Base-by-base conservation (phyloP, 2,329 filamentous ascomycete species). In the Beauveria asiatica region DNA sequence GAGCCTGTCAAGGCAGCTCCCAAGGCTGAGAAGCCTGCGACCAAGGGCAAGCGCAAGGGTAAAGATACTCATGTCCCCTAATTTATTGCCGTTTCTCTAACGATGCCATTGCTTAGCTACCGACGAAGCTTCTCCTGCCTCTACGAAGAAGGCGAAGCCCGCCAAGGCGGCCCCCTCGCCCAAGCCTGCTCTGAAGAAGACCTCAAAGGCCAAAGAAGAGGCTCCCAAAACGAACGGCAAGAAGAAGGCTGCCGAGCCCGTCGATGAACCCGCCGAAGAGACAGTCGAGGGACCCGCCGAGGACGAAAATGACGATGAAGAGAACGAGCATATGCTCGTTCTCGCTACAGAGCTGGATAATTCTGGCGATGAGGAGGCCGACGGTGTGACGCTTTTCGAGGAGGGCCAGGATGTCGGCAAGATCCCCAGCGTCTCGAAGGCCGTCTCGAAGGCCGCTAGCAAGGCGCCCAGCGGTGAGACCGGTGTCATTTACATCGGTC, bases 401-500 rank as follows among this genome's bases (percentile, higher is more conserved):
- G 65, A 75, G n/a, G 79, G 78, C 17, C 77, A 80, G 65, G 76
- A 78, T 48, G 75, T 81, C 9, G 78, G 79, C 68, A 78, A 78
- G 68, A 75, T 80, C 42, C 81, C 81, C 58, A 72, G 79, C 63
- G 68, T 76, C 21, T 74, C 79, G 61, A 76, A 76, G 65, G 75
- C 77, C 52, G 65, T 75, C 10, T 68, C 74, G 64, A 76, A 79
- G 66, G 75, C 78, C 23, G 73, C 76, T 27, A 46, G 25, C 57
- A 45, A 59, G 57, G 67, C 66, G 30, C 69, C 69, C 21, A 76
- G 77, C 60, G 78, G 81, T 51, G 81, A 83, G 56, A 84, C 89
- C 1, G 93, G 92, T 51, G 87, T 94, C 45, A 81, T 97, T 69
- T 97, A 96, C 76, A 81, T 99, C 68, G 92, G 90, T 71, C 90